phyloP scores from a whole-genome alignment of 305 asterid genomes.

The Caryopteris hybrid region DNA sequence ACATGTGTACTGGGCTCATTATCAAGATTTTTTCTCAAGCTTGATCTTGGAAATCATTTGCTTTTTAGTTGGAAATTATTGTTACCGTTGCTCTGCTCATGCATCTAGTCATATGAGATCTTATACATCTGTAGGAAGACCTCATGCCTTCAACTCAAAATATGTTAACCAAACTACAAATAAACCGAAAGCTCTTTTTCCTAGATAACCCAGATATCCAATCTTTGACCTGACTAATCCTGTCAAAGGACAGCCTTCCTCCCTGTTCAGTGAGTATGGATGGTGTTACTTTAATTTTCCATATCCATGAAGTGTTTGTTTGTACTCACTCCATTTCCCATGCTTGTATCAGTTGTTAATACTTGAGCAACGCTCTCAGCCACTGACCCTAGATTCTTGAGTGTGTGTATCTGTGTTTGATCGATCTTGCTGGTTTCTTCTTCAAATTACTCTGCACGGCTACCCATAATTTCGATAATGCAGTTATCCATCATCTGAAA shows the following conservation, averaged over 20 bases:
- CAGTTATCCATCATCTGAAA: neutral
- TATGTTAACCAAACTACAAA: neutral
- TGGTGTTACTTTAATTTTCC: neutral
- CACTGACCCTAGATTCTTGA: neutral
- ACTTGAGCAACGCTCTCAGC: neutral
- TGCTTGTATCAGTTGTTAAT: neutral
- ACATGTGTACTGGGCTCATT: neutral
- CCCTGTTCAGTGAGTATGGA: neutral
- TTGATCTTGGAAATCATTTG: neutral
- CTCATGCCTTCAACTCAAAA: neutral
- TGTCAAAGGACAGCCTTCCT: neutral
- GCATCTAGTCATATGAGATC: neutral
- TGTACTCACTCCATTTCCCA: neutral
- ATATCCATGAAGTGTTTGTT: neutral
- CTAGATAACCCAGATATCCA: neutral
- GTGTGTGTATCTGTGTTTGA: neutral
- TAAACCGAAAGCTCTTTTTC: too few relatives aligned
- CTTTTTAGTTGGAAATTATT: neutral
- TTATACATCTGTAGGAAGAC: neutral
- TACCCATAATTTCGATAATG: neutral
- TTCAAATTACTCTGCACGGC: neutral
- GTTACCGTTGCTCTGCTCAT: neutral
- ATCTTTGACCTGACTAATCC: too few relatives aligned
- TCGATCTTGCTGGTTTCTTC: neutral
- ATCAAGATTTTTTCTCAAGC: neutral